Base-by-base conservation (phyloP, 306 rosid species). In the Cicer bijugum region DNA sequence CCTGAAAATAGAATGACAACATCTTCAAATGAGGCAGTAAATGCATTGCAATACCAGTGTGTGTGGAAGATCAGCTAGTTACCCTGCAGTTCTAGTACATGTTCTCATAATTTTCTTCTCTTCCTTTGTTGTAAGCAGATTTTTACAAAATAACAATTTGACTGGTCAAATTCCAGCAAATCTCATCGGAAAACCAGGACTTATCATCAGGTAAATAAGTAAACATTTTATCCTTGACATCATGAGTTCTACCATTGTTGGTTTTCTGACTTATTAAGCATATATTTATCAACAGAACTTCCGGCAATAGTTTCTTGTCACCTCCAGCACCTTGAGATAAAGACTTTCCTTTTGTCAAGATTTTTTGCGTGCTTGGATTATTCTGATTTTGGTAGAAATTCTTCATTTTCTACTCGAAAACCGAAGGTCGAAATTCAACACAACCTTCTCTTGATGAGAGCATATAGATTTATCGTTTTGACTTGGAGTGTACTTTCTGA, bases 111-210 rank as follows among this genome's bases (percentile, higher is more conserved):
- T 16, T 19, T 46, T 75, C 37, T 73, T 76, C 58, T 17, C 63
- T 16, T 53, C 45, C 64, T 62, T 60, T 81, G 23, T 78, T 71
- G 71, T 73, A 76, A 57, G 69, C 89, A 95, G 99, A 55, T 90
- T 87, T 83, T 77, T 95, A 73, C 94, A 95, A 67, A 94, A 91
- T 82, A 95, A 95, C 79, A 85, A 88, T 80, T 78, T 95, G 79
- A 88, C 95, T 1, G 97, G 99, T 82, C 84, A 83, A 72, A 77
- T 91, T 87, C 99, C 97, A 8, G 64, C 72, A 69, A 89, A 82
- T 81, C 96, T 91, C 67, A 9, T 39, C 53, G 88, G 81, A 78
- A 91, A 88, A 68, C 66, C 89, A 42, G 91, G 88, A 59, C 62
- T 91, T 64, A 42, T 62, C 57, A 69, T 91, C 69, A 86, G 89